Evolutionary conservation across 1,284 basidiomycete species (phyloP), one percentile per base, ranked within the genome.

Genomic region (Papiliotrema laurentii): DNA sequence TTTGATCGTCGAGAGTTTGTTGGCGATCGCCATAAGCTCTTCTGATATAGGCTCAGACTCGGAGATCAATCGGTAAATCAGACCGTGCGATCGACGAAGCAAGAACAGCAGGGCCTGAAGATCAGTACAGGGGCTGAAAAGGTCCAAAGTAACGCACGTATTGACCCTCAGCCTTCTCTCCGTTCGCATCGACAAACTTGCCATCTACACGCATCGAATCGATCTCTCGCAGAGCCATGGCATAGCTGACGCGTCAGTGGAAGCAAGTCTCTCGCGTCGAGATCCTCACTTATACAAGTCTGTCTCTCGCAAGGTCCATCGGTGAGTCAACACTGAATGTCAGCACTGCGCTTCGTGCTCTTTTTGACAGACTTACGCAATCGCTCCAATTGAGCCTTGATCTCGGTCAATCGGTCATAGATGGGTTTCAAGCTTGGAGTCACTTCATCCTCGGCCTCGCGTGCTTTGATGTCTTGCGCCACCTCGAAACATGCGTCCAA

Each of bases 11-110:
- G 87, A 88, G 2, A 94, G 75, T 67, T 94, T 94, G 77, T 94
- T 94, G 7, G 90, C 94, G 51, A 97, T 83, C 5, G 93, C 93
- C 86, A 96, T 96, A 27, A 97, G 77, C 71, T 97, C 93, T 71
- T 97, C 93, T 0, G 91, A 96, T n/a, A 99, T 92, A 0, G 96
- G 96, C 75, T 97, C 94, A 49, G 89, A 92, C n/a, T 92, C 93
- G 22, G 92, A 93, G 57, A 99, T 82, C 43, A 98, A 75, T 25
- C 87, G 83, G 74, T 97, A 97, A 61, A 97, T 93, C 47, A 97
- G 80, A 56, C 94, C 94, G 71, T 97, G 96, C 77, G 94, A 98
- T 69, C 94, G 82, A 59, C 94, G 80, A 47, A 98, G 78, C 28
- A 97, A 80, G 72, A 96, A 98, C 37, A 97, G 79, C 43, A 97